These are phyloP conservation scores for Globisporangium spiculum DNA, from an alignment of 352 stramenopile species.

Conservation along the genomic window DNA sequence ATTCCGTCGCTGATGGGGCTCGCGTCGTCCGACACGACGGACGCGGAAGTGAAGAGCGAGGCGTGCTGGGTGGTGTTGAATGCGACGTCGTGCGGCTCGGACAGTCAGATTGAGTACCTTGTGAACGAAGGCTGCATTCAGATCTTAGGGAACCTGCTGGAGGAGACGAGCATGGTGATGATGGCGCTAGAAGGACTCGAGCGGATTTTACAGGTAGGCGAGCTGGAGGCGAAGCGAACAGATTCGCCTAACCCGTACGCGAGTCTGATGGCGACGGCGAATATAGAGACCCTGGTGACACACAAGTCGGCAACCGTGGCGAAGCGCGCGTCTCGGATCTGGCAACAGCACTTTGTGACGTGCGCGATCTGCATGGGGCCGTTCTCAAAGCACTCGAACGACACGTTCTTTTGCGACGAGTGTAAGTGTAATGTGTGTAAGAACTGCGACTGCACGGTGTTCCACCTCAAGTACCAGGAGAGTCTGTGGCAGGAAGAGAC, in stretches of 20 bases:
- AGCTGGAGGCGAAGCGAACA: conserved; percentile 82
- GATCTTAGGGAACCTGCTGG: conserved; percentile 90
- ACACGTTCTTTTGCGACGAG: conserved; percentile 96
- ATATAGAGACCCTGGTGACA: conserved; percentile 92
- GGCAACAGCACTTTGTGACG: conserved; percentile 97
- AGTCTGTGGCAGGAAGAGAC: conserved; percentile 94
- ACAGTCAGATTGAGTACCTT: conserved; percentile 92
- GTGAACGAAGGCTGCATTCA: conserved; percentile 87
- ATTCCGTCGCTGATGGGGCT: conserved; percentile 94
- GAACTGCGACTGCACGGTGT: conserved; percentile 96
- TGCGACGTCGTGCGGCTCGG: conserved; percentile 96
- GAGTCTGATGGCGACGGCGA: conserved; percentile 85
- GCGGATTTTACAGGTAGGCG: conserved; percentile 95
- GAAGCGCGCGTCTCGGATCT: conserved; percentile 96
- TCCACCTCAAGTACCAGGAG: conserved; percentile 97
- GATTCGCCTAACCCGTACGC: conserved; percentile 88
- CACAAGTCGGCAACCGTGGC: conserved; percentile 94
- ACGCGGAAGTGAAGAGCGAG: conserved; percentile 97
- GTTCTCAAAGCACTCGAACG: conserved; percentile 94
- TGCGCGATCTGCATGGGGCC: conserved; percentile 95
- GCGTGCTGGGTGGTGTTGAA: conserved; percentile 99
- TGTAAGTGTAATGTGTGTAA: conserved; percentile 98
- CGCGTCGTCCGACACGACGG: conserved; percentile 88
- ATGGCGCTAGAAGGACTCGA: conserved; percentile 98
- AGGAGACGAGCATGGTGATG: conserved; percentile 98